phyloP scores from a whole-genome alignment of 441 rosid species.

The Melastoma candidum region DNA sequence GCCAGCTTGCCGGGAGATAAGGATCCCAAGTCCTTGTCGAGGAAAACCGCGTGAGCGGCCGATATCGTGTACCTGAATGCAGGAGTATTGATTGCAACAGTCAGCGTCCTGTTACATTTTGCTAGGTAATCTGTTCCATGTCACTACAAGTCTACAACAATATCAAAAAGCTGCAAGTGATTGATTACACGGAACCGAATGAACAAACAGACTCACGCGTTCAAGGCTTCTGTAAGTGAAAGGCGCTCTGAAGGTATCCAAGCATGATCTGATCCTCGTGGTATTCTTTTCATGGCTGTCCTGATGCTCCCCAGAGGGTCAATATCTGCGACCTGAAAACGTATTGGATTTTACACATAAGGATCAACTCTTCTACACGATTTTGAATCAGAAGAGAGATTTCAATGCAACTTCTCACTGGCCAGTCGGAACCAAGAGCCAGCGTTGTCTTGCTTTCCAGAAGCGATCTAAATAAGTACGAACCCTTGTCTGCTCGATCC shows the following conservation, averaged over 20 bases:
- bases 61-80: conserved; percentile 64
- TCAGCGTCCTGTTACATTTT: too few relatives aligned
- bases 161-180: background rate
- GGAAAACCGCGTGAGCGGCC: conserved; percentile 74
- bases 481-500: conserved; percentile 55
- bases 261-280: conserved; percentile 58
- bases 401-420: conserved; percentile 34
- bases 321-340: conserved; percentile 49
- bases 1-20: conserved; percentile 63
- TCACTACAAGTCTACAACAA: too few relatives aligned
- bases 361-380: background rate
- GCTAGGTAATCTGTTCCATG: too few relatives aligned
- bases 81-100: background rate
- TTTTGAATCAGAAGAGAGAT: background rate
- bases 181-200: conserved; percentile 3
- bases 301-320: conserved; percentile 60
- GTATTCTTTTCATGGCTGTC: conserved; percentile 67
- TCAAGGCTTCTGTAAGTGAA: conserved; percentile 49
- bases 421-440: conserved; percentile 96
- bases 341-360: conserved; percentile 5
- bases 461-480: conserved; percentile 58
- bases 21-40: conserved; percentile 65
- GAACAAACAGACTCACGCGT: conserved; percentile 41
- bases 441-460: conserved; percentile 43
- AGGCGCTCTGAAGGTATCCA: conserved; percentile 76